phyloP scores from a whole-genome alignment of 2,329 filamentous ascomycete genomes.

The Aureobasidium sp. region DNA sequence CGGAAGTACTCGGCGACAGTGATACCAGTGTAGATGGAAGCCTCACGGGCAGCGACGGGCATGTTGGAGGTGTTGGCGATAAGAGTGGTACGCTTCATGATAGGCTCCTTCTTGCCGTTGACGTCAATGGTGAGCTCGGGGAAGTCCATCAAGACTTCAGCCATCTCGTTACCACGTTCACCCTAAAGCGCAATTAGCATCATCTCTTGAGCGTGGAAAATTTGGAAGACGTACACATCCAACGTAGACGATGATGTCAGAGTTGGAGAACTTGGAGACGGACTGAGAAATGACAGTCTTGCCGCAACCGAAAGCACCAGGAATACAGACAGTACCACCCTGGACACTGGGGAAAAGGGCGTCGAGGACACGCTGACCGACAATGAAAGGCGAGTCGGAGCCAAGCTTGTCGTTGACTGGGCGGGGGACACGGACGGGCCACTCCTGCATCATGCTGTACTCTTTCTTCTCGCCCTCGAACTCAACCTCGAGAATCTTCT shows the following conservation, averaged over 20 bases:
- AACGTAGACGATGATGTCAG: slow-evolving; percentile 97
- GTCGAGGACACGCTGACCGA: slow-evolving; percentile 93
- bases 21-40: slow-evolving; percentile 96
- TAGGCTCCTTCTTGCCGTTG: slow-evolving; percentile 89
- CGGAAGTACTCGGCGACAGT: slow-evolving; percentile 95
- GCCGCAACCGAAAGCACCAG: slow-evolving; percentile 94
- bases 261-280: slow-evolving; percentile 99
- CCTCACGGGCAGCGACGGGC: slow-evolving; percentile 96
- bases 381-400: slow-evolving; percentile 83
- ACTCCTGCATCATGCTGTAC: slow-evolving; percentile 97
- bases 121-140: slow-evolving; percentile 94
- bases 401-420: slow-evolving; percentile 87
- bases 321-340: slow-evolving; percentile 95
- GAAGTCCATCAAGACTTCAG: slow-evolving; percentile 99
- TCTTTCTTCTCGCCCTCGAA: slow-evolving; percentile 94
- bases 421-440: slow-evolving; percentile 93
- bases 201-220: neutral
- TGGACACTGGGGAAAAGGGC: slow-evolving; percentile 94
- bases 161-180: slow-evolving; percentile 98
- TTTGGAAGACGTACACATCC: slow-evolving; percentile 43
- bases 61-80: slow-evolving; percentile 99
- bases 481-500: slow-evolving; percentile 91
- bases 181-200: slow-evolving; percentile 37
- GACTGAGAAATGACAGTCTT: slow-evolving; percentile 99
- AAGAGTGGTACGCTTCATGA: slow-evolving; percentile 99